These are phyloP conservation scores for Pestalotiopsis sp. DNA, from an alignment of 2,329 filamentous ascomycete genomes.

Conservation along the genomic window DNA sequence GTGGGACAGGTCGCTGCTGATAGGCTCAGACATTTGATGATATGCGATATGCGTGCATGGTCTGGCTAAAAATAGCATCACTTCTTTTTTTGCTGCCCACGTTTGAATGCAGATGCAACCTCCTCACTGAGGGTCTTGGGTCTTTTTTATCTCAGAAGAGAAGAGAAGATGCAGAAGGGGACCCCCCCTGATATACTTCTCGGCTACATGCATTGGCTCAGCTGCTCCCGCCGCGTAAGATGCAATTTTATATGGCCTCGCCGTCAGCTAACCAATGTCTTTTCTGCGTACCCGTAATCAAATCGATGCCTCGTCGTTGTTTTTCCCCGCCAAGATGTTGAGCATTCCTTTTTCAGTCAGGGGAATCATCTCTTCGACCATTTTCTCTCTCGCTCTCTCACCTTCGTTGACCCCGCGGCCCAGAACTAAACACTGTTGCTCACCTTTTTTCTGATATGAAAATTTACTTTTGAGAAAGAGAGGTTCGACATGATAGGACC, in stretches of 20 bases:
- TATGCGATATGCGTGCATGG: neutral
- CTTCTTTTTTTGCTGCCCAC: neutral
- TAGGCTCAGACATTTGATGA: neutral
- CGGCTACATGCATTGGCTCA: conserved; percentile 8
- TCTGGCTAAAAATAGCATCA: conserved; percentile 10
- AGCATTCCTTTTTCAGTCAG: conserved; percentile 12
- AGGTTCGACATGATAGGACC: too few relatives aligned
- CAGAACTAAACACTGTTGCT: neutral
- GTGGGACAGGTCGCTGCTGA: conserved; percentile 7
- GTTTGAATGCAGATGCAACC: neutral
- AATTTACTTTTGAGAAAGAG: too few relatives aligned
- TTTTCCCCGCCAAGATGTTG: conserved; percentile 8
- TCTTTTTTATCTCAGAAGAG: neutral
- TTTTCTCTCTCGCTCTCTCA: neutral
- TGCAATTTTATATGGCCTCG: conserved; percentile 2
- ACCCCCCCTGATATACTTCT: conserved; percentile 10
- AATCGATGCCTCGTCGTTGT: neutral
- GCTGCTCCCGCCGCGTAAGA: conserved; percentile 2
- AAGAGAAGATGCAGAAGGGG: neutral
- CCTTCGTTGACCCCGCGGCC: neutral
- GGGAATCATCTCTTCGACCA: conserved; percentile 2
- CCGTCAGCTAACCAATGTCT: neutral
- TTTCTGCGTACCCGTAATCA: conserved; percentile 3
- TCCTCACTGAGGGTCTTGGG: neutral
- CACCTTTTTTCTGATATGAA: neutral